Evolutionary conservation across 352 stramenopile genomes (phyloP).

Genomic region (Pythium vanterpoolii): DNA sequence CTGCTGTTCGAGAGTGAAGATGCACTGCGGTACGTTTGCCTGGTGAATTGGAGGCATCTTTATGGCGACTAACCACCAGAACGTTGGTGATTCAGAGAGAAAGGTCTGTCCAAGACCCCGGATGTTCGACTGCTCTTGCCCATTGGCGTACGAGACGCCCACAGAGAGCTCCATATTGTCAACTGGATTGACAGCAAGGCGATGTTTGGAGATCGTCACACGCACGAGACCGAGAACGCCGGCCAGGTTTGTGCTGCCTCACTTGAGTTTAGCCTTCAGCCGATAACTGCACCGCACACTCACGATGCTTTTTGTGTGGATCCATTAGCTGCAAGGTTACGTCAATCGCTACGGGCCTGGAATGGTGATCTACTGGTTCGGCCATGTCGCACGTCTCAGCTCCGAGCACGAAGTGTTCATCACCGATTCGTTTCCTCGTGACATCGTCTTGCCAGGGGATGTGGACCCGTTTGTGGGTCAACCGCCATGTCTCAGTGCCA

Average conservation of each 20-base stretch:
- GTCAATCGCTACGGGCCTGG: slow-evolving; percentile 79
- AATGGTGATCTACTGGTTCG: slow-evolving; percentile 90
- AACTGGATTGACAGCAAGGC: slow-evolving; percentile 91
- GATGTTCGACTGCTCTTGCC: slow-evolving; percentile 78
- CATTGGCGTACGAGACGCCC: slow-evolving; percentile 64
- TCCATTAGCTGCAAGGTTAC: slow-evolving; percentile 59
- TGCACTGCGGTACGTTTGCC: slow-evolving; percentile 40
- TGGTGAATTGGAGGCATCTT: too few relatives aligned
- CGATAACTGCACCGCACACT: background rate
- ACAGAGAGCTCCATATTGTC: slow-evolving; percentile 56
- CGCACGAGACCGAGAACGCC: slow-evolving; percentile 74
- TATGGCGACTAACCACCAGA: background rate
- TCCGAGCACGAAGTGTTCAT: slow-evolving; percentile 59
- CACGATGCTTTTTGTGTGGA: background rate
- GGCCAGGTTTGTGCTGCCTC: slow-evolving; percentile 33
- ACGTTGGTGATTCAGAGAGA: slow-evolving; percentile 29
- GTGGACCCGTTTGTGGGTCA: slow-evolving; percentile 36
- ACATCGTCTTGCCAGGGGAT: slow-evolving; percentile 55
- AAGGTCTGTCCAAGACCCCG: slow-evolving; percentile 83
- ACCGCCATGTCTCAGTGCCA: background rate
- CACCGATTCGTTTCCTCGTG: slow-evolving; percentile 46
- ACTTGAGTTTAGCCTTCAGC: background rate
- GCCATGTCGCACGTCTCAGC: slow-evolving; percentile 55
- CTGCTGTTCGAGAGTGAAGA: slow-evolving; percentile 86
- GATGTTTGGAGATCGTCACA: slow-evolving; percentile 84